phyloP scores from a whole-genome alignment of 2,329 filamentous ascomycete genomes.

The Ilyonectria destructans region DNA sequence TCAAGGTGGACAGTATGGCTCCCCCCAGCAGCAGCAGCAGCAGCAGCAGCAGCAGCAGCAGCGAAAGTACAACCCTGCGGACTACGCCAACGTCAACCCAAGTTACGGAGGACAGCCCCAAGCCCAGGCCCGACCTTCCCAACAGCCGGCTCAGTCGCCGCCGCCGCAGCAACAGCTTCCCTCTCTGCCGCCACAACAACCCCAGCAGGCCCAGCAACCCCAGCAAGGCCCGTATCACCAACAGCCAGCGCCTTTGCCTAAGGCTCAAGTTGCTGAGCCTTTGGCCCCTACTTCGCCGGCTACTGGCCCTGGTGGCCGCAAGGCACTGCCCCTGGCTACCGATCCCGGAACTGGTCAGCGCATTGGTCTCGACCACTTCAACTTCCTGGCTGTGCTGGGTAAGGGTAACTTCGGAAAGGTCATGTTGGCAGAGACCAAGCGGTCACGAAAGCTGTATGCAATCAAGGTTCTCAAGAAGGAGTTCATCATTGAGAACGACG shows the following conservation, averaged over 20 bases:
- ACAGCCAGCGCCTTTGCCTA: constrained; percentile 49
- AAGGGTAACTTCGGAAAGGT: constrained; percentile 99
- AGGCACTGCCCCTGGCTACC: constrained; percentile 80
- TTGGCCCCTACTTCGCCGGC: constrained; percentile 45
- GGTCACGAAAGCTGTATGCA: constrained; percentile 91
- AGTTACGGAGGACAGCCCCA: constrained; percentile 58
- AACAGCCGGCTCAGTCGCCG: constrained; percentile 49
- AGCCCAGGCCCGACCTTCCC: constrained; percentile 53
- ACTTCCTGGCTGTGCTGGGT: constrained; percentile 97
- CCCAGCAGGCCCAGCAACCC: constrained; percentile 58
- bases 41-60: constrained; percentile 65
- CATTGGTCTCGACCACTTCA: constrained; percentile 98
- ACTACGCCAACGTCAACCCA: constrained; percentile 77
- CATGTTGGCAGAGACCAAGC: constrained; percentile 98
- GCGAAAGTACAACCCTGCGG: constrained; percentile 83
- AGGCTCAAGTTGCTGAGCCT: constrained; percentile 59
- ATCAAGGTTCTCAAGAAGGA: constrained; percentile 99
- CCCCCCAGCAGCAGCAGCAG: constrained; percentile 50
- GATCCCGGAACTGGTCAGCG: constrained; percentile 83
- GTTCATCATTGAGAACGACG: constrained; percentile 99
- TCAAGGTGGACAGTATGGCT: constrained; percentile 54
- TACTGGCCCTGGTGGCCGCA: constrained; percentile 59
- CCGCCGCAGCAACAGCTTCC: constrained; percentile 58
- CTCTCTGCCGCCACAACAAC: constrained; percentile 55
- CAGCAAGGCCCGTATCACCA: constrained; percentile 54